Percentiles rank a stretch among this genome's conserved stretches.
phyloP scores from a whole-genome alignment of 768 basidiomycete genomes.

The Amanita pseudoporphyria region DNA sequence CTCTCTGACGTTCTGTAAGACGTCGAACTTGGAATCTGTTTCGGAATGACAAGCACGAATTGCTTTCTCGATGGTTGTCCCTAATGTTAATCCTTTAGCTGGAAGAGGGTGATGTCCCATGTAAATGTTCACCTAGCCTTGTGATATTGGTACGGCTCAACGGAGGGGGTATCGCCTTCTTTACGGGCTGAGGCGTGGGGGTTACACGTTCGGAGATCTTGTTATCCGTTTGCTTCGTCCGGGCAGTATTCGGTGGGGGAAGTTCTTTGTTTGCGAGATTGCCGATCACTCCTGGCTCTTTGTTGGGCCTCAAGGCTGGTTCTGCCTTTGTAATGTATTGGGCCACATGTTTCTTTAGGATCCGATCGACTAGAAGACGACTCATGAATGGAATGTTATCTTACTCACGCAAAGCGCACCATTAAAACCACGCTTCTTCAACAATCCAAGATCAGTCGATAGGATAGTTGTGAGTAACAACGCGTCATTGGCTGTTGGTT shows the following conservation, averaged over 20 bases:
- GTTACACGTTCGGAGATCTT: not conserved
- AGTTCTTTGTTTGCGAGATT: not conserved
- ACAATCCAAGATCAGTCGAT: constrained; percentile 75
- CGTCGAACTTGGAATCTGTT: constrained; percentile 47
- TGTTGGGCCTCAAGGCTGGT: not conserved
- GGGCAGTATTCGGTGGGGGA: not conserved
- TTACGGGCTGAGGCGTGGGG: not conserved
- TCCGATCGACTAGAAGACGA: constrained; percentile 65
- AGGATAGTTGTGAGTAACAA: constrained; percentile 90
- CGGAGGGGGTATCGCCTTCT: not conserved
- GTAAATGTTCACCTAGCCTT: not conserved
- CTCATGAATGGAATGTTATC: constrained; percentile 6
- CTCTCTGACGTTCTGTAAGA: constrained; percentile 67
- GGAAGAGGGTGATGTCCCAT: not conserved
- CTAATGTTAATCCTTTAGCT: constrained; percentile 1
- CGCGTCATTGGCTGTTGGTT: constrained; percentile 77
- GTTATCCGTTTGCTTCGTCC: not conserved
- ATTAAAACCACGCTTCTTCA: constrained; percentile 81
- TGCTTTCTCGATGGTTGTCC: constrained; percentile 59
- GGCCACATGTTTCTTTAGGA: constrained; percentile 74
- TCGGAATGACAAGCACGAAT: constrained; percentile 67
- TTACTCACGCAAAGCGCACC: constrained; percentile 27
- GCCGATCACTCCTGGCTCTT: not conserved
- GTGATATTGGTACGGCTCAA: not conserved
- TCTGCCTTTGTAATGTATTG: constrained; percentile 21